Evolutionary conservation across 2,329 filamentous ascomycete species (phyloP).

Genomic region (Xylariaceae sp.): DNA sequence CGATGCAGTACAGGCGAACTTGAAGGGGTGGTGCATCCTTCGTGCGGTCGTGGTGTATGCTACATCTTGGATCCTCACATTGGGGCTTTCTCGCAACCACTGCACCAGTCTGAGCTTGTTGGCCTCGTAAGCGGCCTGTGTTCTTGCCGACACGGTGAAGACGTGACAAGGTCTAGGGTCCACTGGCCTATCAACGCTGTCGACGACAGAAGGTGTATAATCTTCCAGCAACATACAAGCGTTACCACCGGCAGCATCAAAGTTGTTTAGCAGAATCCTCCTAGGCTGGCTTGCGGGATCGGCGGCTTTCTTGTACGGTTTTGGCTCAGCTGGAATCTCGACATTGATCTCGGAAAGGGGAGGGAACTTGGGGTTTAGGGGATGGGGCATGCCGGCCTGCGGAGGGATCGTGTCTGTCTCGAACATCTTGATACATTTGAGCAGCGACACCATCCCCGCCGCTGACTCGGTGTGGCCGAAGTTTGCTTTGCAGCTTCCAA

Average conservation of each 20-base stretch:
- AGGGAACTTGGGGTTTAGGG: conserved; percentile 14
- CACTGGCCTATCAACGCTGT: neutral
- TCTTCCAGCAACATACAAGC: conserved; percentile 19
- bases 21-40: conserved; percentile 11
- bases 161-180: too few relatives aligned
- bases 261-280: conserved; percentile 23
- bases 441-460: conserved; percentile 11
- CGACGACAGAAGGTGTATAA: neutral
- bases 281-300: conserved; percentile 30
- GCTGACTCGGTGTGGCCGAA: conserved; percentile 17
- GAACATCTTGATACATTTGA: conserved; percentile 19
- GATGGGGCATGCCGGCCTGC: conserved; percentile 14
- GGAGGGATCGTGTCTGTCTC: conserved; percentile 13
- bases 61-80: too few relatives aligned
- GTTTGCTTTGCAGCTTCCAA: conserved; percentile 17
- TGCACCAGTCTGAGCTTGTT: too few relatives aligned
- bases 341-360: conserved; percentile 3
- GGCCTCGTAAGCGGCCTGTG: too few relatives aligned
- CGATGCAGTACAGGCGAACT: conserved; percentile 3
- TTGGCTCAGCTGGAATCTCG: conserved; percentile 32
- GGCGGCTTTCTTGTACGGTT: conserved; percentile 27
- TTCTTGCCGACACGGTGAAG: too few relatives aligned
- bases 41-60: conserved; percentile 19
- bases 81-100: too few relatives aligned
- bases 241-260: conserved; percentile 20